Evolutionary conservation across 2,329 filamentous ascomycete species (phyloP).

Genomic region (Fusarium sp.): DNA sequence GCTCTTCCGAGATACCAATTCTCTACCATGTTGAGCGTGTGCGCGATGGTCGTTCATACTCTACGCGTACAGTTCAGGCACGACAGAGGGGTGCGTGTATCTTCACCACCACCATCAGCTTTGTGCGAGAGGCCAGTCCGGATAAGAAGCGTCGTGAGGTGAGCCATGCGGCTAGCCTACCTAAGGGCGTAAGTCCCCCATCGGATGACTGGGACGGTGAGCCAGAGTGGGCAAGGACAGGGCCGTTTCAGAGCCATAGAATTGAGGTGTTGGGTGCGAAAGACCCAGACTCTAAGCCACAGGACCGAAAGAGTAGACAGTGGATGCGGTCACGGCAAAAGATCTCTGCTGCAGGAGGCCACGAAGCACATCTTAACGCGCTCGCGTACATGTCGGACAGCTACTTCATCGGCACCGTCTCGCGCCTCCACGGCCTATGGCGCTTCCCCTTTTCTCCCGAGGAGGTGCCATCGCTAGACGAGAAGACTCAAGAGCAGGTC

Average conservation of each 20-base stretch:
- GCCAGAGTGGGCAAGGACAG: slow-evolving; percentile 63
- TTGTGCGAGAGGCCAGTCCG: slow-evolving; percentile 75
- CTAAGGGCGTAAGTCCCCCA: slow-evolving; percentile 57
- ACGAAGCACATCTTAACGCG: slow-evolving; percentile 85
- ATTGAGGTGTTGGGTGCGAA: slow-evolving; percentile 56
- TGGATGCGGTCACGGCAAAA: slow-evolving; percentile 82
- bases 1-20: slow-evolving; percentile 85
- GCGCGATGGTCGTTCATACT: slow-evolving; percentile 88
- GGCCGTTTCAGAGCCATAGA: slow-evolving; percentile 62
- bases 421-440: slow-evolving; percentile 84
- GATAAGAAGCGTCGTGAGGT: slow-evolving; percentile 68
- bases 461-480: slow-evolving; percentile 65
- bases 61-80: slow-evolving; percentile 95
- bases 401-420: slow-evolving; percentile 92
- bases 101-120: slow-evolving; percentile 95
- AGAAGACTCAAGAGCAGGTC: slow-evolving; percentile 56
- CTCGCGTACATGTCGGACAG: slow-evolving; percentile 94
- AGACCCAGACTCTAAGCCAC: slow-evolving; percentile 63
- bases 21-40: slow-evolving; percentile 96
- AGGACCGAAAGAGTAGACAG: slow-evolving; percentile 76
- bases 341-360: slow-evolving; percentile 80
- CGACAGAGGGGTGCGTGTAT: slow-evolving; percentile 89
- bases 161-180: slow-evolving; percentile 74
- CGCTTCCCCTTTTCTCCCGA: slow-evolving; percentile 71
- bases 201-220: slow-evolving; percentile 59